phyloP scores from a whole-genome alignment of 305 asterid genomes.

The Fraxinus nigra region DNA sequence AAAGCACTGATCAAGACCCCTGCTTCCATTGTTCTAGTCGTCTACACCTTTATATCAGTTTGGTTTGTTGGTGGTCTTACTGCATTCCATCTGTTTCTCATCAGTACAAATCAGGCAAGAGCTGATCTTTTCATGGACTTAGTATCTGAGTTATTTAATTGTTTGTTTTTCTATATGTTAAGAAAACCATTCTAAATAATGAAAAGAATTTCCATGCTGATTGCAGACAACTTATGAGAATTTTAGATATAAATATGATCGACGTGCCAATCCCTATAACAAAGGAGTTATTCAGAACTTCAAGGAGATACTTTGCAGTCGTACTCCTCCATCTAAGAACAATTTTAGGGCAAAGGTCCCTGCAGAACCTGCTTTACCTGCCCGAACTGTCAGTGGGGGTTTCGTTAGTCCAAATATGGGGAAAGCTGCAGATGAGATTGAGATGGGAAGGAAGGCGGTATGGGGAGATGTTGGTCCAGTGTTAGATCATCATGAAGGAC shows the following conservation, averaged over 20 bases:
- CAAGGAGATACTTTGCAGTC: conserved; percentile 61
- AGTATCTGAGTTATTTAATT: neutral
- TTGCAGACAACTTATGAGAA: conserved; percentile 95
- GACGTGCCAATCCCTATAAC: conserved; percentile 80
- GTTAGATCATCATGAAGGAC: conserved; percentile 57
- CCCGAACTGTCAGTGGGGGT: conserved; percentile 68
- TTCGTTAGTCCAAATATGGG: conserved; percentile 92
- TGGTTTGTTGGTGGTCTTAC: conserved; percentile 99
- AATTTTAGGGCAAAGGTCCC: conserved; percentile 69
- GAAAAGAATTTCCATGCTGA: conserved; percentile 6
- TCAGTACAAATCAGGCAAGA: conserved; percentile 85
- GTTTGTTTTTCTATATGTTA: neutral
- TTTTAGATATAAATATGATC: conserved; percentile 87
- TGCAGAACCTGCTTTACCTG: conserved; percentile 48
- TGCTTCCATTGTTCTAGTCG: conserved; percentile 81
- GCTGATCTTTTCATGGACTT: neutral
- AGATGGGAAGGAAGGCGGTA: conserved; percentile 91
- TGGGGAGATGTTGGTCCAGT: conserved; percentile 77
- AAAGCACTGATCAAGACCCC: conserved; percentile 88
- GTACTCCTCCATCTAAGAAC: conserved; percentile 77
- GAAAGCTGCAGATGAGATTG: conserved; percentile 73
- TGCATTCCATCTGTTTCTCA: conserved; percentile 85
- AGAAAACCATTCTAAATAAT: conserved; percentile 1
- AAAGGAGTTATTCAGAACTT: conserved; percentile 74
- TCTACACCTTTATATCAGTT: conserved; percentile 81